Conservation (phyloP, 202 grass and related monocot genomes). For the Zoysia matrella region DNA sequence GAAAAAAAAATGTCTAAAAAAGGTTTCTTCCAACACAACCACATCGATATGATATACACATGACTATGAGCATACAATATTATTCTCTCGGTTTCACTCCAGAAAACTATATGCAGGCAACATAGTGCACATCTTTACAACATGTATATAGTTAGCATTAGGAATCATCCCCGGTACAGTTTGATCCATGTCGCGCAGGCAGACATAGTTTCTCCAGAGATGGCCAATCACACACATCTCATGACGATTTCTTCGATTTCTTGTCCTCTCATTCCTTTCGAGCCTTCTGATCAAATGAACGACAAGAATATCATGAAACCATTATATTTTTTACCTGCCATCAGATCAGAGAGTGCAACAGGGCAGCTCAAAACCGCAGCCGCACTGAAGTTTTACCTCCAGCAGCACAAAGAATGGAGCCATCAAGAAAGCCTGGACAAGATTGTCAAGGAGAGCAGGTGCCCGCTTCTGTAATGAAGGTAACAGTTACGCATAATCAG, state of each 20-base stretch:
- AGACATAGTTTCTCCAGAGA: neutral
- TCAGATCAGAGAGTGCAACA: neutral
- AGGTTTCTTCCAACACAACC: no score
- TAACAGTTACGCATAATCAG: conserved; percentile 6
- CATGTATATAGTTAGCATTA: no score
- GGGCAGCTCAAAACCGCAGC: neutral
- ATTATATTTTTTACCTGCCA: neutral
- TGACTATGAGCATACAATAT: neutral
- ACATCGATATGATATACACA: neutral
- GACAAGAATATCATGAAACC: neutral
- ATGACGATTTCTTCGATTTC: neutral
- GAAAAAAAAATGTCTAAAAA: no score
- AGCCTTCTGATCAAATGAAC: no score
- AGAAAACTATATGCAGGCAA: no score
- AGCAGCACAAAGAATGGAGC: no score
- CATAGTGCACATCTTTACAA: no score
- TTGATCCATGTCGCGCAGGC: neutral
- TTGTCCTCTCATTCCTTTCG: no score
- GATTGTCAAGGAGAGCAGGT: conserved; percentile 32
- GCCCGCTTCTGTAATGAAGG: conserved; percentile 67
- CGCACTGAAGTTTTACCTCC: no score
- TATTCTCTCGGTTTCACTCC: no score
- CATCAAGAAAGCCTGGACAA: no score
- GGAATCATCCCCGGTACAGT: neutral
- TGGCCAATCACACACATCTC: conserved; percentile 26